Conservation (phyloP, 768 basidiomycete genomes). For the Rhizopogon sp. region DNA sequence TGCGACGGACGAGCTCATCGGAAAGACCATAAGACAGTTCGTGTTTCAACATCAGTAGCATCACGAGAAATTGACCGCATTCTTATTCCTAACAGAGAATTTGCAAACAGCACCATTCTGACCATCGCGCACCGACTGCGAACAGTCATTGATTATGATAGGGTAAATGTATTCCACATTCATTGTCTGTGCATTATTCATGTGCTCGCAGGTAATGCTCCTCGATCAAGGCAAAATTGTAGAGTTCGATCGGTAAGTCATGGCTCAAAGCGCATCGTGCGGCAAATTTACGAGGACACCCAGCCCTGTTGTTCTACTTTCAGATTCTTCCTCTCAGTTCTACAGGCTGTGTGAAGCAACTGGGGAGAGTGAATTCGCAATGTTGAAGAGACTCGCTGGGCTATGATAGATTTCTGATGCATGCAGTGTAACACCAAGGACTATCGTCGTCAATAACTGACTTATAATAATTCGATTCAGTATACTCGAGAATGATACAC, state of each 20-base stretch:
- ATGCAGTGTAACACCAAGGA: slow-evolving; percentile 5
- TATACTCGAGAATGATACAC: too few species aligned
- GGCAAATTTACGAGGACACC: background rate
- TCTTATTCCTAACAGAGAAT: slow-evolving; percentile 44
- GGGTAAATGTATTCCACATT: slow-evolving; percentile 39
- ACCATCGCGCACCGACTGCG: slow-evolving; percentile 80
- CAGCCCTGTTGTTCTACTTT: slow-evolving; percentile 52
- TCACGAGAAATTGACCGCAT: background rate
- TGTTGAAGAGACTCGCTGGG: slow-evolving; percentile 64
- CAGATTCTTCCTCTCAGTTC: slow-evolving; percentile 56
- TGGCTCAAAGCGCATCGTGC: background rate
- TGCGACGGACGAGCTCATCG: slow-evolving; percentile 84
- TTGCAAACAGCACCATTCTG: slow-evolving; percentile 74
- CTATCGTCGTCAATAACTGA: too few species aligned
- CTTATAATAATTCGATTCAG: too few species aligned
- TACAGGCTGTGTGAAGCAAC: slow-evolving; percentile 68
- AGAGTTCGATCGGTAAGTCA: slow-evolving; percentile 60
- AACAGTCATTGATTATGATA: slow-evolving; percentile 81
- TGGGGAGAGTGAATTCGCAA: slow-evolving; percentile 64
- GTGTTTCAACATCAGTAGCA: slow-evolving; percentile 15
- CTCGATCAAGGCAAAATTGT: slow-evolving; percentile 74
- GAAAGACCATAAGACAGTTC: slow-evolving; percentile 76
- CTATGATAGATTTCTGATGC: background rate
- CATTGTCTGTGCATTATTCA: slow-evolving; percentile 8
- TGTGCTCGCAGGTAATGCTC: slow-evolving; percentile 54